phyloP scores from a whole-genome alignment of 2,329 filamentous ascomycete species.

The Pyricularia sp. region DNA sequence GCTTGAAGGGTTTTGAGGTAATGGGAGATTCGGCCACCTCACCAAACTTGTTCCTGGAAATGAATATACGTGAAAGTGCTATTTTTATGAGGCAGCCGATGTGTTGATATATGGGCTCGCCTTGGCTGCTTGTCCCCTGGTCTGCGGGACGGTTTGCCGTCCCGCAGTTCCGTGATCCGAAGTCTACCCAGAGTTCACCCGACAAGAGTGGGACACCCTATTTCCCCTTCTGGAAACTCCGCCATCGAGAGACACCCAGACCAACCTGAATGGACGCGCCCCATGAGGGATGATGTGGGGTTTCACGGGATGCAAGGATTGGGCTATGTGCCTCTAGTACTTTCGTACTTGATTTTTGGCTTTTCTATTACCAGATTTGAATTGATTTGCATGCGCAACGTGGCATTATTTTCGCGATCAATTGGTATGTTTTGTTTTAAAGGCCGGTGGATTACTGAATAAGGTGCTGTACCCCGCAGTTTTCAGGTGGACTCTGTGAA shows the following conservation, averaged over 20 bases:
- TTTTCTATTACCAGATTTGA: not conserved
- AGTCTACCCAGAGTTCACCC: not conserved
- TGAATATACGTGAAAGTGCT: not conserved
- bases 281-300: not conserved
- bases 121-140: not conserved
- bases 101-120: not conserved
- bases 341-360: not conserved
- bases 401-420: not conserved
- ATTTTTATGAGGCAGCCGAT: not conserved
- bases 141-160: not conserved
- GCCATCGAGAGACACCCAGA: not conserved
- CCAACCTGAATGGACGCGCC: not conserved
- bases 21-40: conserved; percentile 30
- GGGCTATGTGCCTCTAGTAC: too few species aligned
- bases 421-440: not conserved
- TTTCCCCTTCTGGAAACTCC: not conserved
- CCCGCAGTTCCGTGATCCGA: not conserved
- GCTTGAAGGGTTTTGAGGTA: conserved; percentile 23
- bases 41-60: conserved; percentile 1
- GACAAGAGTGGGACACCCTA: not conserved
- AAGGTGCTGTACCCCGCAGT: not conserved
- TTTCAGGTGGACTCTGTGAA: not conserved
- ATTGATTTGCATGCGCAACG: not conserved
- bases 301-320: not conserved
- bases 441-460: not conserved